Evolutionary conservation across 169 alveolate genomes (phyloP).

Genomic region (Cryptosporidium andersoni): DNA sequence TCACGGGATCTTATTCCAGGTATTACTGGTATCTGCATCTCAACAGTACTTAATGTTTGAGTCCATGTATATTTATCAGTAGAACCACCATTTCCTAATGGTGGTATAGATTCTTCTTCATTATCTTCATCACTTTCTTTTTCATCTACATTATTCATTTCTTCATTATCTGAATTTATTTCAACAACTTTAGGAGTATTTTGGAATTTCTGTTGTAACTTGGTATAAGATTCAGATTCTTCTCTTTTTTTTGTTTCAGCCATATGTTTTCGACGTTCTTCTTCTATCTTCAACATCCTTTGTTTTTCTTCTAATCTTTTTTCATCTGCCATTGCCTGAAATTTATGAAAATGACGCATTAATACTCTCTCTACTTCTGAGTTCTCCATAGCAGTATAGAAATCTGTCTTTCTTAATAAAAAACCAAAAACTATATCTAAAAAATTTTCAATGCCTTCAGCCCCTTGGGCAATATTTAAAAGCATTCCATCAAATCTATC

Average conservation of each 20-base stretch:
- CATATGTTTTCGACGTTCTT: slow-evolving; percentile 74
- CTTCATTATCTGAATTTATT: slow-evolving; percentile 74
- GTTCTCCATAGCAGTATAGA: slow-evolving; percentile 82
- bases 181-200: slow-evolving; percentile 73
- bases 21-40: slow-evolving; percentile 73
- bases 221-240: slow-evolving; percentile 70
- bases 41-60: slow-evolving; percentile 84
- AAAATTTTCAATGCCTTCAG: slow-evolving; percentile 92
- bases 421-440: slow-evolving; percentile 92
- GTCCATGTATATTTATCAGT: slow-evolving; percentile 92
- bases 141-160: slow-evolving; percentile 10
- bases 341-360: slow-evolving; percentile 75
- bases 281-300: slow-evolving; percentile 78
- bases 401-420: slow-evolving; percentile 94
- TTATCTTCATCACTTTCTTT: slow-evolving; percentile 64
- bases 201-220: neutral
- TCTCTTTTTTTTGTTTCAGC: slow-evolving; percentile 78
- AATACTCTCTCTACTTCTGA: slow-evolving; percentile 79
- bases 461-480: slow-evolving; percentile 89
- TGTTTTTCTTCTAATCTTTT: slow-evolving; percentile 73
- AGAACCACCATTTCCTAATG: slow-evolving; percentile 87
- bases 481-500: slow-evolving; percentile 86
- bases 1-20: slow-evolving; percentile 74
- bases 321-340: slow-evolving; percentile 73
- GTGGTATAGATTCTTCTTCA: slow-evolving; percentile 76